These are phyloP conservation scores for Beauveria bassiana DNA, from an alignment of 2,329 filamentous ascomycete genomes.

Conservation along the genomic window DNA sequence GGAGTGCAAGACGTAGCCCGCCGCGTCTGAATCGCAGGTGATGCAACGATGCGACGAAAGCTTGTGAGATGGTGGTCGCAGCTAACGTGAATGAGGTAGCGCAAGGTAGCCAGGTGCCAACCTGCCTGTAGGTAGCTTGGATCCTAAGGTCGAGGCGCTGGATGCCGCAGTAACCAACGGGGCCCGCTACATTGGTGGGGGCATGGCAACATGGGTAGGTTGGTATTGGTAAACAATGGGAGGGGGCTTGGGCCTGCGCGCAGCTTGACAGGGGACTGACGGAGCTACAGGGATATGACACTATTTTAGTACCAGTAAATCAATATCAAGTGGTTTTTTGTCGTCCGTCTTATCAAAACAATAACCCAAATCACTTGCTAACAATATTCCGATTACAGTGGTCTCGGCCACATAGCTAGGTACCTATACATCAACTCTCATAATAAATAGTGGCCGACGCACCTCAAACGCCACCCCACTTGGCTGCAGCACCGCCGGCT, in stretches of 20 bases:
- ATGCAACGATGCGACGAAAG: constrained; percentile 6
- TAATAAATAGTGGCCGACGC: not conserved
- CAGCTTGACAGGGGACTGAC: not conserved
- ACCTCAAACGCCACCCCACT: constrained; percentile 1
- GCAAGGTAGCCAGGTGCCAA: not conserved
- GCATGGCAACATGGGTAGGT: constrained; percentile 2
- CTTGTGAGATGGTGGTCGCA: not conserved
- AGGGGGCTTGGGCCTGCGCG: not conserved
- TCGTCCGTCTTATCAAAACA: not conserved
- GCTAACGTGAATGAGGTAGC: too few species aligned
- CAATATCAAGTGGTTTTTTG: not conserved
- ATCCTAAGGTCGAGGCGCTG: constrained; percentile 8
- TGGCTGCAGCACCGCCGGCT: not conserved
- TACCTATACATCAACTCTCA: not conserved
- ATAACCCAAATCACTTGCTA: not conserved
- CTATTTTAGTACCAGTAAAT: not conserved
- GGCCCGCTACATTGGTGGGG: not conserved
- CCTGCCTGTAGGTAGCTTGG: not conserved
- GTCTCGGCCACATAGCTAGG: not conserved
- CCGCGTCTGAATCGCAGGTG: not conserved
- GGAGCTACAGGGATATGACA: not conserved
- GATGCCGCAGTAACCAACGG: constrained; percentile 14
- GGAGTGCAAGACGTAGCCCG: not conserved
- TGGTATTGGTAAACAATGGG: not conserved
- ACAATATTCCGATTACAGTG: not conserved